phyloP scores from a whole-genome alignment of 768 basidiomycete genomes.

The Rhizopogon vinicolor region DNA sequence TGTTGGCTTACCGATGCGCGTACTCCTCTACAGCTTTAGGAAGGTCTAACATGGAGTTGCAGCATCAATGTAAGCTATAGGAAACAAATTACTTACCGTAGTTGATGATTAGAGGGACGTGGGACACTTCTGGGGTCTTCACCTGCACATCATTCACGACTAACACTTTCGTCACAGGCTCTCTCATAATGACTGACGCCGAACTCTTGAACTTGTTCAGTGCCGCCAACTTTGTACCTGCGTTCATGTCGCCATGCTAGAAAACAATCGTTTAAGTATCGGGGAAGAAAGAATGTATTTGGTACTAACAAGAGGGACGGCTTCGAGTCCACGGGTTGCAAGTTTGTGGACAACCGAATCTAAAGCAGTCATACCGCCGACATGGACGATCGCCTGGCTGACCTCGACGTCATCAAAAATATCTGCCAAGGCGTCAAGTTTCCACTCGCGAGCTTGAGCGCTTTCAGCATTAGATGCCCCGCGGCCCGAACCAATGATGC shows the following conservation, averaged over 20 bases:
- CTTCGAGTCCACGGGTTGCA: slow-evolving; percentile 79
- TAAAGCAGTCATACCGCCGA: slow-evolving; percentile 81
- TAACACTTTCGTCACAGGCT: slow-evolving; percentile 67
- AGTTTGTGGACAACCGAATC: slow-evolving; percentile 91
- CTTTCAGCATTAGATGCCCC: slow-evolving; percentile 78
- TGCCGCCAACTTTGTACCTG: slow-evolving; percentile 73
- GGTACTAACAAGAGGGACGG: slow-evolving; percentile 77
- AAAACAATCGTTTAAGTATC: slow-evolving; percentile 10
- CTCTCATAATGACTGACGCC: slow-evolving; percentile 53
- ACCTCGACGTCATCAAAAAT: slow-evolving; percentile 86
- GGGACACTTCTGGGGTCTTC: slow-evolving; percentile 84
- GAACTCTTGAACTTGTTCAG: slow-evolving; percentile 78
- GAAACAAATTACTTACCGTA: slow-evolving; percentile 53
- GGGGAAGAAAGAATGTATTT: not conserved
- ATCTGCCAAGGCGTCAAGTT: slow-evolving; percentile 87
- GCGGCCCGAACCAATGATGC: slow-evolving; percentile 93
- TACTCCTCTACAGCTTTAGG: slow-evolving; percentile 98
- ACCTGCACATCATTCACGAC: slow-evolving; percentile 93
- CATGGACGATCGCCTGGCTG: slow-evolving; percentile 78
- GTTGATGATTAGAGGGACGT: slow-evolving; percentile 92
- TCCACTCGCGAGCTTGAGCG: slow-evolving; percentile 88
- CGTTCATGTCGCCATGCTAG: slow-evolving; percentile 92
- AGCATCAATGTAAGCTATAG: not conserved
- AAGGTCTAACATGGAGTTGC: slow-evolving; percentile 49
- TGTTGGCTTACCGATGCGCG: slow-evolving; percentile 69